Evolutionary conservation across 176 grass and related monocot species (phyloP), one percentile per base, ranked within the genome.

Genomic region (Cenchrus purpureus): DNA sequence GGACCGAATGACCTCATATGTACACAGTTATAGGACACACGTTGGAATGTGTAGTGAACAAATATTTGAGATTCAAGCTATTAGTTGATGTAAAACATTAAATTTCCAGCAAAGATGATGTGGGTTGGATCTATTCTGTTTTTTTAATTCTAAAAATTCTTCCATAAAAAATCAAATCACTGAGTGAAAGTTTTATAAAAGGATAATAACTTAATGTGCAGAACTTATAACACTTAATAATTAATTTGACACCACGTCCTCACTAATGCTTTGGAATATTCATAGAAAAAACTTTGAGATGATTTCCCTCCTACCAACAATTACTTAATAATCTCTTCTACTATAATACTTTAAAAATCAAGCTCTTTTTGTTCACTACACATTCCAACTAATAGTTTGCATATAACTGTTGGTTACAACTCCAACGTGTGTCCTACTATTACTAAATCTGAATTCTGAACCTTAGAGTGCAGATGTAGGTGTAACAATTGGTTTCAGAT

Each of bases 101-200:
- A 73, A 62, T 50, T 83, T 10, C 3, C 12, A 61, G 56, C 57
- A 82, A 72, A 45, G 11, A 62, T n/a, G 10, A 76, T 46, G 8
- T 48, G 48, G 7, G 48, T 5, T 71, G 7, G 54, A 71, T 71
- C 12, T 61, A 45, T 43, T 79, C 2, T 71, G 11, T 7, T 77
- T 45, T 79, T 12, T 44, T 79, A 34, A 48, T 53, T 70, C 54
- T 71, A 15, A 34, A 29, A 61, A 34, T 83, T 72, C 9, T 72
- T 73, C 14, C 42, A 61, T 61, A 60, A 61, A 62, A 7, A 49
- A 29, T 72, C 42, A 56, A 80, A 6, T 32, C 56, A 34, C 44
- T 25, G 0, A 68, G 25, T n/a, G 25, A 14, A 49, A 34, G 25
- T 51, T 75, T 84, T 58, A 20, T 82, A 53, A 82, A 72, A 68